Conservation (phyloP, 495 filamentous ascomycete genomes). For the Aspergillus ellipticus region DNA sequence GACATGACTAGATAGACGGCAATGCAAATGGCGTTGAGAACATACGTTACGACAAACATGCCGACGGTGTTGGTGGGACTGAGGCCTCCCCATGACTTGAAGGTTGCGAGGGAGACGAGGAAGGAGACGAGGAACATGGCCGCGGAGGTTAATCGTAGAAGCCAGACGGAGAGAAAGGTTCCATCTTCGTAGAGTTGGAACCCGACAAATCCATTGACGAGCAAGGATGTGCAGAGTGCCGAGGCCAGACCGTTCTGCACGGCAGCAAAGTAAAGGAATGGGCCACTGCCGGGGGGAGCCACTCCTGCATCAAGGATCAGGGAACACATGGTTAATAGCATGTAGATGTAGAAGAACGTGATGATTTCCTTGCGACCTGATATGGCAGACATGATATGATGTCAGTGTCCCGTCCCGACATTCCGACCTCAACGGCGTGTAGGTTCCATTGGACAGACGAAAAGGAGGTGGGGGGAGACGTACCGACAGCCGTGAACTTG, state of each 20-base stretch:
- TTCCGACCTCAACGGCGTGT: not conserved
- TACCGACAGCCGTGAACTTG: constrained; percentile 98
- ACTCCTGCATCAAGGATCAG: constrained; percentile 93
- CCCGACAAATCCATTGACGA: constrained; percentile 97
- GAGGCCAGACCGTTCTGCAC: constrained; percentile 88
- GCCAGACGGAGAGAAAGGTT: constrained; percentile 92
- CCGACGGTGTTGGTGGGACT: constrained; percentile 80
- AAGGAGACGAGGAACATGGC: constrained; percentile 85
- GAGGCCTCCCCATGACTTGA: constrained; percentile 87
- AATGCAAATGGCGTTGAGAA: constrained; percentile 83
- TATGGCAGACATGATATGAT: not conserved
- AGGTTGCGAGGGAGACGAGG: constrained; percentile 83
- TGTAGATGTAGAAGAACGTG: constrained; percentile 95
- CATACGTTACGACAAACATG: constrained; percentile 87
- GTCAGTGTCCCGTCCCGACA: no score
- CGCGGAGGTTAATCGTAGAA: constrained; percentile 71
- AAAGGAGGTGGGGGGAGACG: constrained; percentile 31
- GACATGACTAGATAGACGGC: constrained; percentile 86
- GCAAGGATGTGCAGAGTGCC: constrained; percentile 79
- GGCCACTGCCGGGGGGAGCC: constrained; percentile 70
- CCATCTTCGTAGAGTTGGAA: constrained; percentile 99
- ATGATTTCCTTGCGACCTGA: constrained; percentile 96
- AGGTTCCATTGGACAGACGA: not conserved
- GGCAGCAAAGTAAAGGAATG: constrained; percentile 89
- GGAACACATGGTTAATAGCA: constrained; percentile 82